A percentile compares a stretch with the other conserved stretches of the same genome.
Conservation (phyloP, 2,329 filamentous ascomycete genomes). For the Thelonectria olida region DNA sequence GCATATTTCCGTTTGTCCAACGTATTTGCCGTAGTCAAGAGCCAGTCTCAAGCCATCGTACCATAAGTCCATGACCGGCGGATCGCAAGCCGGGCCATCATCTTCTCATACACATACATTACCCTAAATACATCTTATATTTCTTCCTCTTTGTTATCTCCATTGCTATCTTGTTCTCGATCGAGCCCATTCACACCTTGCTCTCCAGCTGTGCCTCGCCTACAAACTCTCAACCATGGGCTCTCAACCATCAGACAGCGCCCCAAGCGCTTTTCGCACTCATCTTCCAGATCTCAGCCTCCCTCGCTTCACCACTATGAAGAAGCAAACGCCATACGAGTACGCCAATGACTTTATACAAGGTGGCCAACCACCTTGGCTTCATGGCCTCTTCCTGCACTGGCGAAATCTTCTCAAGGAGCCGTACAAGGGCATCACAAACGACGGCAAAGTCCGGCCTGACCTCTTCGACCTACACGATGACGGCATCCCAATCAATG, state of each 20-base stretch:
- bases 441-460: slow-evolving; percentile 66
- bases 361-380: slow-evolving; percentile 70
- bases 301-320: slow-evolving; percentile 70
- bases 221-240: slow-evolving; percentile 5
- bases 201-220: background rate
- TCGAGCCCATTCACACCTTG: too few species aligned
- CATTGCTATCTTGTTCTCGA: background rate
- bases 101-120: background rate
- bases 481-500: slow-evolving; percentile 67
- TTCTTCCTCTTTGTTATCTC: background rate
- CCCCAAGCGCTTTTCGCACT: slow-evolving; percentile 49
- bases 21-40: background rate
- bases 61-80: slow-evolving; percentile 5
- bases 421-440: slow-evolving; percentile 77
- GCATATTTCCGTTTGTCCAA: background rate
- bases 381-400: slow-evolving; percentile 68
- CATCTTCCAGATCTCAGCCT: slow-evolving; percentile 70
- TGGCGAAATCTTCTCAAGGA: slow-evolving; percentile 69
- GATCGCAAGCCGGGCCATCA: background rate
- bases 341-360: slow-evolving; percentile 71
- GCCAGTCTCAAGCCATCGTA: slow-evolving; percentile 8
- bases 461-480: slow-evolving; percentile 69
- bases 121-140: background rate
- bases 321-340: slow-evolving; percentile 68
- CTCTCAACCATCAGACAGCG: slow-evolving; percentile 4